Percentiles rank a stretch among this genome's conserved stretches.
Conservation (phyloP, 495 filamentous ascomycete species). For the Xylona heveae region DNA sequence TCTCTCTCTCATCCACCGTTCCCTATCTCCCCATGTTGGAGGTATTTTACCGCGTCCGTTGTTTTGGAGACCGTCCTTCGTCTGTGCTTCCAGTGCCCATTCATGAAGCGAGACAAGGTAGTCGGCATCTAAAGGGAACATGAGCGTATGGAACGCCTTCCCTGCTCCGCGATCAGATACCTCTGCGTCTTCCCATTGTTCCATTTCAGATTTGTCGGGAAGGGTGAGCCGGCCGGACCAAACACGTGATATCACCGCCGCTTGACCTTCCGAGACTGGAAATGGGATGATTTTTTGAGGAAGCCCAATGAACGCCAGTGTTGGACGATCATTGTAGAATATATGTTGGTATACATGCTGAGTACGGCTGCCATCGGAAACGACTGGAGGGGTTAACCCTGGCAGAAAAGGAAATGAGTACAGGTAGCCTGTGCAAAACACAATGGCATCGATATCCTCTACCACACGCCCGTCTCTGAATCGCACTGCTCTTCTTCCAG, state of each 20-base stretch:
- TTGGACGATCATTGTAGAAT: constrained; percentile 54
- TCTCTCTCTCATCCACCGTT: constrained; percentile 38
- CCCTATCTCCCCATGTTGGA: constrained; percentile 41
- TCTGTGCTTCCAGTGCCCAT: constrained; percentile 29
- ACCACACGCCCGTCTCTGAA: constrained; percentile 34
- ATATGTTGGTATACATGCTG: constrained; percentile 54
- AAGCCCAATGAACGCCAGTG: constrained; percentile 55
- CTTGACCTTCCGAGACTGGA: constrained; percentile 57
- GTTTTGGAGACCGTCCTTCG: constrained; percentile 19
- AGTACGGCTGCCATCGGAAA: constrained; percentile 47
- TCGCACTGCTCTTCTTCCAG: constrained; percentile 23
- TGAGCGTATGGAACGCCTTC: constrained; percentile 39
- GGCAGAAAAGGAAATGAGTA: constrained; percentile 50
- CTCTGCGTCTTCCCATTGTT: constrained; percentile 31
- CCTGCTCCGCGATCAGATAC: constrained; percentile 24
- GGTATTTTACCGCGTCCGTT: constrained; percentile 37
- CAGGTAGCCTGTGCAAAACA: constrained; percentile 61
- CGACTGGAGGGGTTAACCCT: constrained; percentile 30
- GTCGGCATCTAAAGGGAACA: constrained; percentile 51
- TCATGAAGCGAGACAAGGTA: constrained; percentile 55
- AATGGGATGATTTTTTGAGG: constrained; percentile 72
- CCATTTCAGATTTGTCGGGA: constrained; percentile 41
- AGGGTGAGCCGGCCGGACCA: constrained; percentile 46
- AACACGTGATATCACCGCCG: constrained; percentile 50
- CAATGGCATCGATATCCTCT: constrained; percentile 35